A percentile compares a stretch with the other conserved stretches of the same genome.
Evolutionary conservation across 352 stramenopile genomes (phyloP).

Genomic region (Globisporangium echinulatum): DNA sequence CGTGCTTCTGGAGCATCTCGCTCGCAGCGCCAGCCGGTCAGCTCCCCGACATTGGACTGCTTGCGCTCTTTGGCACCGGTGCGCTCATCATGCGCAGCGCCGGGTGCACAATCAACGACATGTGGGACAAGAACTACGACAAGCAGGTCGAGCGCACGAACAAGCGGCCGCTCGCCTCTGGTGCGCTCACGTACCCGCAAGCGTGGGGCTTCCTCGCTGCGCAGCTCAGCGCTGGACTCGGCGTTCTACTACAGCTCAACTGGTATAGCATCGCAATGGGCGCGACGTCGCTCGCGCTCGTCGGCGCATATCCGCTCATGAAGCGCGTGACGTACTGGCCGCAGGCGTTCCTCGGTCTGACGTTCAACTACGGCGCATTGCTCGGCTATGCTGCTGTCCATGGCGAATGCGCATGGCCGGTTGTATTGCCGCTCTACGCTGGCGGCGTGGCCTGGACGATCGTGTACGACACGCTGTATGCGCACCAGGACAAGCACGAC

Average conservation of each 20-base stretch:
- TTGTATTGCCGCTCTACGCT: slow-evolving; percentile 94
- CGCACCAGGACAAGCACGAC: slow-evolving; percentile 97
- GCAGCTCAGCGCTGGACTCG: slow-evolving; percentile 90
- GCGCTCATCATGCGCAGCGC: slow-evolving; percentile 96
- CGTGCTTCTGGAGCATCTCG: slow-evolving; percentile 96
- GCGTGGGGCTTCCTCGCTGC: slow-evolving; percentile 91
- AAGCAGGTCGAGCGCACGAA: slow-evolving; percentile 93
- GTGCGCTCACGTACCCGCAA: slow-evolving; percentile 86
- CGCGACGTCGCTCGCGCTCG: slow-evolving; percentile 90
- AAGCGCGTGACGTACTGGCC: slow-evolving; percentile 98
- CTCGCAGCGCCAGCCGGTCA: slow-evolving; percentile 82
- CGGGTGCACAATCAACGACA: slow-evolving; percentile 99
- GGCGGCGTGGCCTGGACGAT: slow-evolving; percentile 96
- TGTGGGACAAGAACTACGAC: slow-evolving; percentile 99
- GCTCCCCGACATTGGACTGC: slow-evolving; percentile 74
- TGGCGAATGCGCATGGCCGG: slow-evolving; percentile 64
- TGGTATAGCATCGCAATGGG: slow-evolving; percentile 92
- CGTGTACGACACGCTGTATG: slow-evolving; percentile 99
- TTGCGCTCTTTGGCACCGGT: slow-evolving; percentile 83
- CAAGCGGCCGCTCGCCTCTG: slow-evolving; percentile 90
- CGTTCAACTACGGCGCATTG: slow-evolving; percentile 98
- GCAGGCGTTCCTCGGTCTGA: slow-evolving; percentile 95
- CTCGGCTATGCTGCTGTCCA: slow-evolving; percentile 91
- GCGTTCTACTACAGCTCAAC: slow-evolving; percentile 94
- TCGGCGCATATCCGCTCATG: slow-evolving; percentile 95